These are phyloP conservation scores for Puccinia horiana DNA, from an alignment of 1,284 basidiomycete genomes.

Conservation along the genomic window DNA sequence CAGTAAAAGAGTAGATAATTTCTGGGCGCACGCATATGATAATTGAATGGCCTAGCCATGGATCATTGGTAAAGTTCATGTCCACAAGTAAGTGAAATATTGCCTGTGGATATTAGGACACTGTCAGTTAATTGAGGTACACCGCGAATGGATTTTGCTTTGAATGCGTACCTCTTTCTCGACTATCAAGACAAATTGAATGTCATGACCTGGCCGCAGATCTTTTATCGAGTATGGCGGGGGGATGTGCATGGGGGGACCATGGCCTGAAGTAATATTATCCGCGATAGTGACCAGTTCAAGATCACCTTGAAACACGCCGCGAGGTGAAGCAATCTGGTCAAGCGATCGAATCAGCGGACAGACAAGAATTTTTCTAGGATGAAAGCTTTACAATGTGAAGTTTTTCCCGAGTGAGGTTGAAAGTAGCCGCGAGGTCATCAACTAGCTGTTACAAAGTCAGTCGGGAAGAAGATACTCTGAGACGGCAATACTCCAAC, in stretches of 20 bases:
- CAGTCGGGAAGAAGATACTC: conserved; percentile 61
- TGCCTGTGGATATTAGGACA: conserved; percentile 6
- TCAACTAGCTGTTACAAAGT: conserved; percentile 70
- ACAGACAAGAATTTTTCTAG: neutral
- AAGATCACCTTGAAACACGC: conserved; percentile 73
- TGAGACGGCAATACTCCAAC: neutral
- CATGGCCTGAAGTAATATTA: conserved; percentile 61
- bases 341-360: neutral
- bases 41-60: conserved; percentile 25
- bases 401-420: conserved; percentile 71
- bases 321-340: conserved; percentile 82
- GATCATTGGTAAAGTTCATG: conserved; percentile 31
- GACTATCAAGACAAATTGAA: conserved; percentile 80
- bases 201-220: conserved; percentile 63
- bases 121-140: neutral
- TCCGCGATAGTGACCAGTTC: conserved; percentile 66
- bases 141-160: neutral
- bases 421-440: conserved; percentile 78
- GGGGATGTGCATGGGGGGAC: conserved; percentile 20
- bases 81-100: conserved; percentile 30
- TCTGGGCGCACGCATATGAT: conserved; percentile 25
- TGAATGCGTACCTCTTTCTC: conserved; percentile 75
- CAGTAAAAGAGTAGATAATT: neutral
- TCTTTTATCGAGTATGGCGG: conserved; percentile 14
- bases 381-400: conserved; percentile 67